phyloP scores from a whole-genome alignment of 1,284 basidiomycete genomes.

The Ganoderma boninense region DNA sequence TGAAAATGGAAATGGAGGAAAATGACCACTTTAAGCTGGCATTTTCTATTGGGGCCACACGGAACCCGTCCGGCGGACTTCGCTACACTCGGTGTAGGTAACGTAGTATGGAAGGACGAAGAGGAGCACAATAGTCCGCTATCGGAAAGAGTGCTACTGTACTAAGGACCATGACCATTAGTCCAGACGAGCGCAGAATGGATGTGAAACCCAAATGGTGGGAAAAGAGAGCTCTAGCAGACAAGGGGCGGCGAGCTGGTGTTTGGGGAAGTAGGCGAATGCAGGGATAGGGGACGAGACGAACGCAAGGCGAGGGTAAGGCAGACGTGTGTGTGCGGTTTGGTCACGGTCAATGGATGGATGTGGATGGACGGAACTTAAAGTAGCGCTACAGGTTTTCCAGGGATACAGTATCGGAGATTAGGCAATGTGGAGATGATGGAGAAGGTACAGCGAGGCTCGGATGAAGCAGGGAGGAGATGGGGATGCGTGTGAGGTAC shows the following conservation, averaged over 20 bases:
- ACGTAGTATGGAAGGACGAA: not conserved
- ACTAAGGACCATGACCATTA: no score
- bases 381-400: constrained; percentile 20
- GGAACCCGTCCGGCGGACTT: constrained; percentile 5
- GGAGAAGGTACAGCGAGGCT: not conserved
- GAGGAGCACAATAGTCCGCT: not conserved
- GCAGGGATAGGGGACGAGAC: not conserved
- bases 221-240: not conserved
- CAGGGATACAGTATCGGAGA: constrained; percentile 10
- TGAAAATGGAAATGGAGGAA: not conserved
- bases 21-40: not conserved
- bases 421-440: not conserved
- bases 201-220: not conserved
- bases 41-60: not conserved
- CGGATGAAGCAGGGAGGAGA: no score
- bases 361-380: not conserved
- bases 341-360: not conserved
- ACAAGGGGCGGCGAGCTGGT: not conserved
- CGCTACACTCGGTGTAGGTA: constrained; percentile 5
- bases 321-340: not conserved
- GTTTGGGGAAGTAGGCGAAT: not conserved
- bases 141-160: not conserved
- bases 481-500: not conserved
- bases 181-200: not conserved
- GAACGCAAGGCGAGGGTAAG: not conserved